Percentiles rank a stretch among this genome's conserved stretches.
Conservation (phyloP, 805 yeast species). For the Wickerhamiella cacticola region DNA sequence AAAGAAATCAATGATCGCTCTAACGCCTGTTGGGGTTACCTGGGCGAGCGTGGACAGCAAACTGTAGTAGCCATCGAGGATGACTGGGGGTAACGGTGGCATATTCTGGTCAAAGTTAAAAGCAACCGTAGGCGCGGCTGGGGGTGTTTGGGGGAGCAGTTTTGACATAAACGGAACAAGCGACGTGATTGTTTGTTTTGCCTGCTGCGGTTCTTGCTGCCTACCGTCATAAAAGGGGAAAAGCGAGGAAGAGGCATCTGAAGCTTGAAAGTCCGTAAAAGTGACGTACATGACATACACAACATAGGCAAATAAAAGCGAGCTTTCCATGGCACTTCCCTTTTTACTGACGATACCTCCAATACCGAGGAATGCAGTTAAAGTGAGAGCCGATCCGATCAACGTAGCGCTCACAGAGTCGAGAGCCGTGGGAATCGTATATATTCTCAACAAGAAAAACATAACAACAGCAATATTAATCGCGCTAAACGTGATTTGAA, state of each 20-base stretch:
- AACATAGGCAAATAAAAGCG: conserved; percentile 76
- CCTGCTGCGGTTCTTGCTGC: not conserved
- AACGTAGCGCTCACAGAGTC: conserved; percentile 67
- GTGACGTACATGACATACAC: conserved; percentile 89
- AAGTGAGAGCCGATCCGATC: conserved; percentile 72
- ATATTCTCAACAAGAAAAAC: conserved; percentile 72
- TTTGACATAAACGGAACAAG: conserved; percentile 6
- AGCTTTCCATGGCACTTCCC: conserved; percentile 86
- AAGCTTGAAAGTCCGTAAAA: conserved; percentile 64
- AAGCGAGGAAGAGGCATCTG: conserved; percentile 12
- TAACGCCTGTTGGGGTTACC: conserved; percentile 32
- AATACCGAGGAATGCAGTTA: conserved; percentile 59
- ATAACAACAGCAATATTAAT: conserved; percentile 62
- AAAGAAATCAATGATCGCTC: conserved; percentile 34
- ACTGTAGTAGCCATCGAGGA: conserved; percentile 30
- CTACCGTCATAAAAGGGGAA: conserved; percentile 14
- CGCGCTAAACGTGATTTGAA: conserved; percentile 59
- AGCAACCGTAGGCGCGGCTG: not conserved
- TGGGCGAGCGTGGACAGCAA: conserved; percentile 30
- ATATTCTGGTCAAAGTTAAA: conserved; percentile 10
- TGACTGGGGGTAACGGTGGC: conserved; percentile 31
- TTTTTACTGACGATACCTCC: conserved; percentile 73
- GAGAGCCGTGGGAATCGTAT: conserved; percentile 54
- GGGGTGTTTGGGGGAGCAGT: not conserved
- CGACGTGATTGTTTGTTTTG: conserved; percentile 4